Evolutionary conservation across 225 moss, liverwort and hornwort species (phyloP).

Genomic region (Marchantia paleacea): DNA sequence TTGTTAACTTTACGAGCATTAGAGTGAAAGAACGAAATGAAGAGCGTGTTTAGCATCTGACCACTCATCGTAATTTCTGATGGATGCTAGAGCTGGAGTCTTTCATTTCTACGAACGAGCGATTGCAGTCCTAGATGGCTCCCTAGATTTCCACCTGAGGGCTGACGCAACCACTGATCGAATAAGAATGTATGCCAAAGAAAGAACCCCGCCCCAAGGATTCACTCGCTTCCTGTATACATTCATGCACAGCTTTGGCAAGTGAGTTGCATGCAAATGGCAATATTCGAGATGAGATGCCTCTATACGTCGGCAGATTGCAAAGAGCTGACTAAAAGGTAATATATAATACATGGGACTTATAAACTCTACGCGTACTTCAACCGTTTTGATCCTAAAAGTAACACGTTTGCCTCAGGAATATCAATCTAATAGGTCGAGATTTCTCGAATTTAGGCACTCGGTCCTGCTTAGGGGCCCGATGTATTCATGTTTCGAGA

Average conservation of each 20-base stretch:
- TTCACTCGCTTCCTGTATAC: not conserved
- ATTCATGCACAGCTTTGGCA: not conserved
- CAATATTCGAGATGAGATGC: not conserved
- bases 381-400: not conserved
- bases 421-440: not conserved
- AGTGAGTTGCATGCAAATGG: not conserved
- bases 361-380: not conserved
- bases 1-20: too few species aligned
- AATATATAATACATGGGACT: not conserved
- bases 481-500: not conserved
- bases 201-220: not conserved
- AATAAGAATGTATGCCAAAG: not conserved
- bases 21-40: too few species aligned
- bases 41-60: too few species aligned
- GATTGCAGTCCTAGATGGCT: not conserved
- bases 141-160: not conserved
- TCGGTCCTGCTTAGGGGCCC: not conserved
- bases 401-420: not conserved
- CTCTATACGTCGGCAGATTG: not conserved
- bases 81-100: not conserved
- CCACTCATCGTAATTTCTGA: too few species aligned
- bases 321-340: not conserved
- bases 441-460: not conserved
- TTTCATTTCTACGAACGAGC: not conserved
- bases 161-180: not conserved